A percentile compares a stretch with the other conserved stretches of the same genome.
phyloP scores from a whole-genome alignment of 495 filamentous ascomycete species.

The Trichocladium antarcticum region DNA sequence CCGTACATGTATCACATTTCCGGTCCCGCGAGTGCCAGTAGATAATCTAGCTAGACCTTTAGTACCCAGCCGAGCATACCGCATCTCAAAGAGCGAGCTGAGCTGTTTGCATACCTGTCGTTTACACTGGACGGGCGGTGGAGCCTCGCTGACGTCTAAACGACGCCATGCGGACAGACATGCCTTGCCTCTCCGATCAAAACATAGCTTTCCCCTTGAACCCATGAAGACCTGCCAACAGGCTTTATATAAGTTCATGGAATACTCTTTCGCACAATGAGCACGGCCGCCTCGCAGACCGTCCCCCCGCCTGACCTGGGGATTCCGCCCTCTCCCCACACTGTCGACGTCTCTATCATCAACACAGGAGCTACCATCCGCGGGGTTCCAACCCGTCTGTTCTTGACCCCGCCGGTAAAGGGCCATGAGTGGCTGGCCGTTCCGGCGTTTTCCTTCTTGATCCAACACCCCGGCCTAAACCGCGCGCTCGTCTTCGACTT shows the following conservation, averaged over 20 bases:
- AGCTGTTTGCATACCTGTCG: too few relatives aligned
- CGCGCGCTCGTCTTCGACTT: conserved; percentile 48
- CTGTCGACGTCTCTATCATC: conserved; percentile 46
- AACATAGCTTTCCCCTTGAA: too few relatives aligned
- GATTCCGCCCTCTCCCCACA: conserved; percentile 38
- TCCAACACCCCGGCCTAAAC: conserved; percentile 37
- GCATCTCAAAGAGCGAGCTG: too few relatives aligned
- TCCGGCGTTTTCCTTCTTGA: conserved; percentile 45
- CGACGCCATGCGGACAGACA: background rate
- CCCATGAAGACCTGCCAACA: too few relatives aligned
- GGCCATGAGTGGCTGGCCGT: conserved; percentile 31
- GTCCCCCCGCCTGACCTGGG: conserved; percentile 28
- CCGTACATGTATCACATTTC: background rate
- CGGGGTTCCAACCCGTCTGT: conserved; percentile 20
- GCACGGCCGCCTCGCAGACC: background rate
- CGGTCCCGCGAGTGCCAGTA: too few relatives aligned
- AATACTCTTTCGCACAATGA: background rate
- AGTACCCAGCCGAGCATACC: too few relatives aligned
- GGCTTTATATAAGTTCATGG: too few relatives aligned
- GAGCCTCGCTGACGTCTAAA: background rate
- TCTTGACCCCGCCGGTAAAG: conserved; percentile 36
- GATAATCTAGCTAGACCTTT: too few relatives aligned
- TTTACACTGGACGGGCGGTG: too few relatives aligned
- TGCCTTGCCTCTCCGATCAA: too few relatives aligned
- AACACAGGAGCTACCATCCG: conserved; percentile 36